phyloP scores from a whole-genome alignment of 1,284 basidiomycete genomes.

The Pisolithus thermaeus region DNA sequence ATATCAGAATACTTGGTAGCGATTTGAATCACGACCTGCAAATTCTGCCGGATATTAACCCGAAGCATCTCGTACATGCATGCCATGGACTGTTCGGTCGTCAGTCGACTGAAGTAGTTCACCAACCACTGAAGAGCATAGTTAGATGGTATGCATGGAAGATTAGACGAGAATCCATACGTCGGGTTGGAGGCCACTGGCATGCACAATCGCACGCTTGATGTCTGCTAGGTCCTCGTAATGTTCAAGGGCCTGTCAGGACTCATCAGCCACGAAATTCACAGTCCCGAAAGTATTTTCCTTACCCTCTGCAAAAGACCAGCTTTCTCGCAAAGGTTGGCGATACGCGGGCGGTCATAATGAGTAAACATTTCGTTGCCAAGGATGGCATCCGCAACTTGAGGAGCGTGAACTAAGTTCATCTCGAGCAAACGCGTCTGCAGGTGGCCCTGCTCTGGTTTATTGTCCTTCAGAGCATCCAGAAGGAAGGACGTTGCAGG shows the following conservation, averaged over 20 bases:
- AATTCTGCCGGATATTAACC: slow-evolving; percentile 96
- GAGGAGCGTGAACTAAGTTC: slow-evolving; percentile 96
- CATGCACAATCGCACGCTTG: slow-evolving; percentile 96
- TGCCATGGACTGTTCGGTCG: slow-evolving; percentile 97
- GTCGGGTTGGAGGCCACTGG: slow-evolving; percentile 81
- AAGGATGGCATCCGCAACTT: slow-evolving; percentile 98
- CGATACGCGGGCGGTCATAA: slow-evolving; percentile 95
- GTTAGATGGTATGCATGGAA: background rate
- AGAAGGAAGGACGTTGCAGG: slow-evolving; percentile 98
- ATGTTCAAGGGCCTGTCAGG: slow-evolving; percentile 86
- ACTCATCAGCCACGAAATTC: slow-evolving; percentile 8
- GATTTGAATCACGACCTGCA: slow-evolving; percentile 96
- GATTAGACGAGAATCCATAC: slow-evolving; percentile 36
- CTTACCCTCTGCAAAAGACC: slow-evolving; percentile 87
- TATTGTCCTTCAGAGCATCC: slow-evolving; percentile 99
- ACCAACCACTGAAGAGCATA: slow-evolving; percentile 77
- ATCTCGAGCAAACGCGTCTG: slow-evolving; percentile 98
- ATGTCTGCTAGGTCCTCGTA: slow-evolving; percentile 98
- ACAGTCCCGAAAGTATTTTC: slow-evolving; percentile 6
- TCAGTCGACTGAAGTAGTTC: slow-evolving; percentile 95
- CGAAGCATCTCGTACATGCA: slow-evolving; percentile 97
- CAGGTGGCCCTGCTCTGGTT: slow-evolving; percentile 93
- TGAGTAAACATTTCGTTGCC: slow-evolving; percentile 99
- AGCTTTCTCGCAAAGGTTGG: slow-evolving; percentile 98
- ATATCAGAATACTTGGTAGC: slow-evolving; percentile 99